A percentile compares a stretch with the other conserved stretches of the same genome.
Evolutionary conservation across 2,329 filamentous ascomycete species (phyloP).

Genomic region (Didymosphaeria variabile): DNA sequence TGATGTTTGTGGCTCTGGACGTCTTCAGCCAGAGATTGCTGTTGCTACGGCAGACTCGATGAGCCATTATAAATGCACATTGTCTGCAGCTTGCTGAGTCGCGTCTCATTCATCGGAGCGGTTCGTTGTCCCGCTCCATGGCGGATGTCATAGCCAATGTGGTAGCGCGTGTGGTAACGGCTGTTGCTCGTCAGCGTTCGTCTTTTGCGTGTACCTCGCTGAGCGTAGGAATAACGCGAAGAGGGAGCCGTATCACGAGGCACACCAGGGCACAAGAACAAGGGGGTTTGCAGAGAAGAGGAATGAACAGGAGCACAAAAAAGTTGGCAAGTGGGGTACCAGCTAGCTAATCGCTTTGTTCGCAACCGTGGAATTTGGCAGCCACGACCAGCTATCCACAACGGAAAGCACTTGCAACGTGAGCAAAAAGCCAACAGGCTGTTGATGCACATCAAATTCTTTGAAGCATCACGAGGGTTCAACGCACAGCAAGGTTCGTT

Average conservation of each 20-base stretch:
- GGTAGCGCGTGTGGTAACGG: too few relatives aligned
- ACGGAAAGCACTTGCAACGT: neutral
- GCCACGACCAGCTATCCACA: neutral
- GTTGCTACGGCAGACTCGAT: too few relatives aligned
- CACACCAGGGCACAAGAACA: too few relatives aligned
- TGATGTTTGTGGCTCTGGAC: too few relatives aligned
- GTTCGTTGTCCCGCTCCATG: too few relatives aligned
- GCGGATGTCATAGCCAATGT: too few relatives aligned
- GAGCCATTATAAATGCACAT: too few relatives aligned
- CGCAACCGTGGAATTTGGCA: slow-evolving; percentile 2
- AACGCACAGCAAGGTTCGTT: neutral
- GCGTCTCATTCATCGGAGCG: too few relatives aligned
- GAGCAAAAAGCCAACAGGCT: neutral
- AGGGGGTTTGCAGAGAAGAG: neutral
- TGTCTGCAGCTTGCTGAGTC: too few relatives aligned
- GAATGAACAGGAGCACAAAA: neutral
- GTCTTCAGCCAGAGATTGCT: too few relatives aligned
- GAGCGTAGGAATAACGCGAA: neutral
- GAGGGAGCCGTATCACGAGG: neutral
- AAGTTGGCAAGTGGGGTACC: neutral
- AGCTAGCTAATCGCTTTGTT: neutral
- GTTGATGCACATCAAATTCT: neutral
- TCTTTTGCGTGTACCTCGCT: neutral
- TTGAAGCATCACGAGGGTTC: neutral
- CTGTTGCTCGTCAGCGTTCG: too few relatives aligned